Conservation (phyloP, 257 asterid genomes). For the Coffea canephora region DNA sequence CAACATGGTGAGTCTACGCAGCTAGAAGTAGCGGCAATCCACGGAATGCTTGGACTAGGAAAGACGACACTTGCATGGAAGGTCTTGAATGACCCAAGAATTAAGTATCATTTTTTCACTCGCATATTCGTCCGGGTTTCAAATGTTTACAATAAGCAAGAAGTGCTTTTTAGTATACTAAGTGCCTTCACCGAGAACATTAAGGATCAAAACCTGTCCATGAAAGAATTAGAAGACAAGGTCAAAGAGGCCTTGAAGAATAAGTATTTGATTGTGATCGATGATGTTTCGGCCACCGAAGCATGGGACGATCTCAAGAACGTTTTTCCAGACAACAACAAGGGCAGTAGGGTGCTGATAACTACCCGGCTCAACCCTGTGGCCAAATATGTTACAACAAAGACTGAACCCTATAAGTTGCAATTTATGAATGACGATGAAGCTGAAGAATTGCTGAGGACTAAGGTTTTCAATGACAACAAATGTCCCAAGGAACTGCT, state of each 20-base stretch:
- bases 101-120: background rate
- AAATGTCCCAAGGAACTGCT: slow-evolving; percentile 19
- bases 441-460: slow-evolving; percentile 32
- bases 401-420: slow-evolving; percentile 25
- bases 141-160: slow-evolving; percentile 36
- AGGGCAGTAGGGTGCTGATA: slow-evolving; percentile 31
- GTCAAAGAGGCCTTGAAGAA: slow-evolving; percentile 31
- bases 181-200: slow-evolving; percentile 17
- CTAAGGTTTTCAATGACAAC: slow-evolving; percentile 22
- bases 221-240: slow-evolving; percentile 42
- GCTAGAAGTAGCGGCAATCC: background rate
- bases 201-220: slow-evolving; percentile 31
- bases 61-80: slow-evolving; percentile 56
- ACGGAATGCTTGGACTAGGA: slow-evolving; percentile 32
- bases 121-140: slow-evolving; percentile 40
- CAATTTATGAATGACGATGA: slow-evolving; percentile 14
- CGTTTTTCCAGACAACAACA: no score
- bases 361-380: slow-evolving; percentile 29
- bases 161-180: slow-evolving; percentile 41
- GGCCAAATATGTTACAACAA: slow-evolving; percentile 16
- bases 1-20: background rate
- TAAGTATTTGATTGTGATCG: background rate
- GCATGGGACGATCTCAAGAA: no score
- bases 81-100: slow-evolving; percentile 39
- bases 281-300: no score